A percentile compares a stretch with the other conserved stretches of the same genome.
These are phyloP conservation scores for Epichloe brachyelytri DNA, from an alignment of 2,329 filamentous ascomycete genomes.

Conservation along the genomic window DNA sequence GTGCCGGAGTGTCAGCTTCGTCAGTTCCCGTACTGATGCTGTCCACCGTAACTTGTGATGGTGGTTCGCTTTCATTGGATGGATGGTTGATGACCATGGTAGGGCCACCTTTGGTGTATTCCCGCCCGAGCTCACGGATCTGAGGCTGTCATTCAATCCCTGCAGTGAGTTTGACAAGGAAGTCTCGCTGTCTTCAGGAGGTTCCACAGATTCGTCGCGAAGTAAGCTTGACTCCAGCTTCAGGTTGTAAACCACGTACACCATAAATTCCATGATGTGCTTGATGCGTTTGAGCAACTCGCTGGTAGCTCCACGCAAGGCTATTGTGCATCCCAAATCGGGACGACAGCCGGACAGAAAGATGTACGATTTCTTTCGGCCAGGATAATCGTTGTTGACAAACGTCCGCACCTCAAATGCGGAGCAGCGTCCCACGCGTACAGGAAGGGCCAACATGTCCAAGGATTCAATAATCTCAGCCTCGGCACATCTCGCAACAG, in stretches of 20 bases:
- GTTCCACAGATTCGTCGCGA: constrained; percentile 80
- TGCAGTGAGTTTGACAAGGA: constrained; percentile 27
- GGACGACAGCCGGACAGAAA: constrained; percentile 84
- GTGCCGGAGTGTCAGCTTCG: constrained; percentile 16
- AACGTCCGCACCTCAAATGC: constrained; percentile 95
- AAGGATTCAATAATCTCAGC: constrained; percentile 89
- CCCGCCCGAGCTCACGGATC: constrained; percentile 21
- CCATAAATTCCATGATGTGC: constrained; percentile 94
- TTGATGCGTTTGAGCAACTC: constrained; percentile 67
- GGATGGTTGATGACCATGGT: constrained; percentile 22
- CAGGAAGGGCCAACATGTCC: constrained; percentile 68
- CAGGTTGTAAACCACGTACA: constrained; percentile 95
- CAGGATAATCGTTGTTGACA: constrained; percentile 60
- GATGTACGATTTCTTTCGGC: constrained; percentile 85
- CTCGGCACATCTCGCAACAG: constrained; percentile 82
- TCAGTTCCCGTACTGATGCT: constrained; percentile 14
- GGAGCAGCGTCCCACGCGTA: constrained; percentile 66
- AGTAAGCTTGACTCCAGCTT: constrained; percentile 92
- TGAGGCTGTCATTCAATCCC: constrained; percentile 27
- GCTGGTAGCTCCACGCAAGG: constrained; percentile 68
- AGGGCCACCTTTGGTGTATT: constrained; percentile 16
- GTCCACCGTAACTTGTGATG: constrained; percentile 21
- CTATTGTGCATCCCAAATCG: constrained; percentile 88
- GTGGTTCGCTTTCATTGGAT: constrained; percentile 24
- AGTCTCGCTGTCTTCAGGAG: constrained; percentile 48